Evolutionary conservation across 176 grass and related monocot genomes (phyloP).

Genomic region (Oryza meyeriana): DNA sequence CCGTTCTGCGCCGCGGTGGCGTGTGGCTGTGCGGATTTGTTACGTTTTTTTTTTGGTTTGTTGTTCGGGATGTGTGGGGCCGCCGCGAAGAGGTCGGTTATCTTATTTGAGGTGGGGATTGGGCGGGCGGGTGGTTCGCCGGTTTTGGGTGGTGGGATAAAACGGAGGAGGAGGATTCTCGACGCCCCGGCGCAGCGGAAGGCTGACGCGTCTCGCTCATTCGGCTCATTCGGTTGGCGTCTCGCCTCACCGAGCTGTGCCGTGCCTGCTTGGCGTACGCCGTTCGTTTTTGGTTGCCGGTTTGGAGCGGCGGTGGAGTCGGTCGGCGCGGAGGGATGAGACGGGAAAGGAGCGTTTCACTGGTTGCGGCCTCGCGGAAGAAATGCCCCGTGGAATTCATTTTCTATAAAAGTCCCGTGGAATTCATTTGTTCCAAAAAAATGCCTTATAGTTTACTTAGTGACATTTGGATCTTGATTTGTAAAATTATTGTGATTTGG

Average conservation of each 20-base stretch:
- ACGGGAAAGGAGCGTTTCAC: too few species aligned
- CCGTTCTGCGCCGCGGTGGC: constrained; percentile 8
- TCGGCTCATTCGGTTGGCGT: too few species aligned
- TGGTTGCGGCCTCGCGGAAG: too few species aligned
- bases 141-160: constrained; percentile 21
- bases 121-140: constrained; percentile 11
- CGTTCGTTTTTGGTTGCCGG: not conserved
- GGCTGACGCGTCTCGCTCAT: constrained; percentile 26
- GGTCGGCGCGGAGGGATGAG: not conserved
- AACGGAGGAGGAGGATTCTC: constrained; percentile 9
- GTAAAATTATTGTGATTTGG: too few species aligned
- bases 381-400: too few species aligned
- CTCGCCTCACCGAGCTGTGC: not conserved
- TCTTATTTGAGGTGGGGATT: constrained; percentile 38
- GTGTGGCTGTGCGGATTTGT: constrained; percentile 28
- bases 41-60: not conserved
- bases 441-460: not conserved
- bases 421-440: not conserved
- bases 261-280: not conserved
- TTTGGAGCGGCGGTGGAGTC: too few species aligned
- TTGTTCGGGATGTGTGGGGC: not conserved
- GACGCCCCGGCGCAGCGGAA: not conserved
- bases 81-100: constrained; percentile 11
- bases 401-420: not conserved
- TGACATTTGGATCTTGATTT: not conserved